Evolutionary conservation across 179 eudicot genomes (phyloP).

Genomic region (Nepenthes alata): DNA sequence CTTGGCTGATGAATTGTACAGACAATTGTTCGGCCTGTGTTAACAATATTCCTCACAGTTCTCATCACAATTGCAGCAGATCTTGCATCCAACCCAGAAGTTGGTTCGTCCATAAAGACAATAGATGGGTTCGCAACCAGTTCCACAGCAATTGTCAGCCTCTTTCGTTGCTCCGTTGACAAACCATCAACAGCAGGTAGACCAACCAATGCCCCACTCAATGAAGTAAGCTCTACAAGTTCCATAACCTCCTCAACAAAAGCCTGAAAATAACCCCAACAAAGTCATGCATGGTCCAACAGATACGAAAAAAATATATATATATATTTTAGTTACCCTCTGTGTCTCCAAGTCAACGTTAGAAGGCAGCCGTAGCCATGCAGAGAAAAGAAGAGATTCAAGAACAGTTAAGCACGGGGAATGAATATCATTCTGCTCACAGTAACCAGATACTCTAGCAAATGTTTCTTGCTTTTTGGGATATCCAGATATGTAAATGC

Average conservation of each 20-base stretch:
- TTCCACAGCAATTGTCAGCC: slow-evolving; percentile 87
- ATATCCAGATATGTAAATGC: slow-evolving; percentile 63
- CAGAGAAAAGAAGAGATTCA: slow-evolving; percentile 86
- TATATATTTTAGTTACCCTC: slow-evolving; percentile 30
- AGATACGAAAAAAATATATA: neutral
- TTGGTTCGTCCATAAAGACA: slow-evolving; percentile 95
- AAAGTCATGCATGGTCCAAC: slow-evolving; percentile 9
- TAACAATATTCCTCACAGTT: slow-evolving; percentile 85
- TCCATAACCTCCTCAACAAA: slow-evolving; percentile 95
- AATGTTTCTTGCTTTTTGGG: slow-evolving; percentile 90
- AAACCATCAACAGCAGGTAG: slow-evolving; percentile 89
- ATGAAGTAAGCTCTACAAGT: slow-evolving; percentile 74
- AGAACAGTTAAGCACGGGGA: slow-evolving; percentile 88
- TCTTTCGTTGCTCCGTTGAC: slow-evolving; percentile 91
- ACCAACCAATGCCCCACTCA: slow-evolving; percentile 80
- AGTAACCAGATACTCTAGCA: slow-evolving; percentile 94
- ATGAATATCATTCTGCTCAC: slow-evolving; percentile 93
- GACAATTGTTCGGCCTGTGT: slow-evolving; percentile 91
- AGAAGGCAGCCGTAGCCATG: slow-evolving; percentile 71
- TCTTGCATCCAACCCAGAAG: slow-evolving; percentile 95
- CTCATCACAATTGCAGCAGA: slow-evolving; percentile 98
- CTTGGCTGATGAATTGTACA: slow-evolving; percentile 98
- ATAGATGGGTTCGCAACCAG: slow-evolving; percentile 93
- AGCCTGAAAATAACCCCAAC: slow-evolving; percentile 27
- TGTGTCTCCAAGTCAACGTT: slow-evolving; percentile 67